Evolutionary conservation across 345 rosid genomes (phyloP), one percentile per base, ranked within the genome.

Genomic region (Schrenkiella parvula): DNA sequence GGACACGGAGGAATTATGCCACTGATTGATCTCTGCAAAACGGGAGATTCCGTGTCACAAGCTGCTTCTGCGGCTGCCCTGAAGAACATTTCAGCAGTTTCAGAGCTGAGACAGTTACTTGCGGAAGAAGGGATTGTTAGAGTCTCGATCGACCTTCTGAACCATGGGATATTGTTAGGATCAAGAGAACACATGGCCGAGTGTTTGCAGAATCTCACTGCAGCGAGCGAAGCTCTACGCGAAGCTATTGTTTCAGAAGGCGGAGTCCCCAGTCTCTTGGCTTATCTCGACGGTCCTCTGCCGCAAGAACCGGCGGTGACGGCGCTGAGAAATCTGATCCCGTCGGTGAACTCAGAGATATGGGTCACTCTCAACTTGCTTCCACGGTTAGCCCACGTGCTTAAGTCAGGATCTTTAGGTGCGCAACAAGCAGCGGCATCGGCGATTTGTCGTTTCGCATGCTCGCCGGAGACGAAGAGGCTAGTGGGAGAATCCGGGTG

Each of bases 191-290:
- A 90, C 53, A 93, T 96, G 6, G 90, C 98, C 0, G 95, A 93
- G 76, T 93, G 93, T 80, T 78, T 93, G 87, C 97, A 90, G 86
- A 87, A 90, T 76, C 95, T 93, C 88, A 84, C 98, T 31, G 83
- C 90, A n/a, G 80, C 81, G 64, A 93, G 78, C 64, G 96, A 90
- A 55, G 81, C 76, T 66, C 69, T 93, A 15, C 82, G 87, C 37
- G 83, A 90, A 70, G 72, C 81, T 5, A 91, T 89, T 1, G 64
- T 91, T 26, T 74, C 93, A 0, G 92, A 93, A 84, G 88, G 89
- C 1, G 98, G 97, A 72, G 59, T 88, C 3, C 78, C 75, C 13
- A 86, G 96, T 66, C 78, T 93, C 25, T 72, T 91, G 74, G 84
- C 83, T 3, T 91, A 91, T 56, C 87, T 93, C 15, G 92, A 87